A percentile compares a stretch with the other conserved stretches of the same genome.
phyloP scores from a whole-genome alignment of 495 filamentous ascomycete species.

The Bacidia rubella region DNA sequence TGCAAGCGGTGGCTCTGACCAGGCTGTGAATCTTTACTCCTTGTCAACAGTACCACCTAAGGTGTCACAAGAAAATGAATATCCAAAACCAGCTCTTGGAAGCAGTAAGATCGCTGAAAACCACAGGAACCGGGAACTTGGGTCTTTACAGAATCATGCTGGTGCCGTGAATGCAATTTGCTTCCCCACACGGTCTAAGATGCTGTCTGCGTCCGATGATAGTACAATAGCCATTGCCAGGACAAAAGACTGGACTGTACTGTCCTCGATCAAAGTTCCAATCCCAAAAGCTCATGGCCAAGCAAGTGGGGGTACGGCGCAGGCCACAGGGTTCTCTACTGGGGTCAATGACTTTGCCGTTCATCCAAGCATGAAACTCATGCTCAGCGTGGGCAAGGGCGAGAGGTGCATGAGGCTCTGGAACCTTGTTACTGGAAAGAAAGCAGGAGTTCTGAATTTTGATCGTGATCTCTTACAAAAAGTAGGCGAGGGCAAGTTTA shows the following conservation, averaged over 20 bases:
- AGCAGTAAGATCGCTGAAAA: conserved; percentile 65
- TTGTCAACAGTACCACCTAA: conserved; percentile 60
- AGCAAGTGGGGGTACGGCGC: conserved; percentile 82
- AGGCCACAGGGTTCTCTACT: conserved; percentile 65
- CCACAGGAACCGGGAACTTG: conserved; percentile 73
- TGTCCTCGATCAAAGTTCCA: conserved; percentile 85
- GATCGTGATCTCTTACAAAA: conserved; percentile 48
- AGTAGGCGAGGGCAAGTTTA: conserved; percentile 61
- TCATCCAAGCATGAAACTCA: conserved; percentile 90
- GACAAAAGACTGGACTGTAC: conserved; percentile 74
- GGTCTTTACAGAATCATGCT: conserved; percentile 73
- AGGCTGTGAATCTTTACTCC: conserved; percentile 88
- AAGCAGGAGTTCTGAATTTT: conserved; percentile 83
- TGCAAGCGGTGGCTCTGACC: conserved; percentile 81
- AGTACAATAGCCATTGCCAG: conserved; percentile 75
- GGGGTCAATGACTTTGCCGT: conserved; percentile 92
- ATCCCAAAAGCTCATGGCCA: conserved; percentile 69
- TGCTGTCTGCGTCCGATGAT: conserved; percentile 74
- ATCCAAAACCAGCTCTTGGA: conserved; percentile 43
- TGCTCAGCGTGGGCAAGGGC: conserved; percentile 77
- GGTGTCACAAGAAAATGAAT: conserved; percentile 30
- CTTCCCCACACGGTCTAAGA: conserved; percentile 79
- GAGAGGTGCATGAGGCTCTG: conserved; percentile 87
- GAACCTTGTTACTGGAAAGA: conserved; percentile 95
- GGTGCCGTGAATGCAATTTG: conserved; percentile 61